Conservation (phyloP, 179 eudicot species). For the Gypsophila paniculata region DNA sequence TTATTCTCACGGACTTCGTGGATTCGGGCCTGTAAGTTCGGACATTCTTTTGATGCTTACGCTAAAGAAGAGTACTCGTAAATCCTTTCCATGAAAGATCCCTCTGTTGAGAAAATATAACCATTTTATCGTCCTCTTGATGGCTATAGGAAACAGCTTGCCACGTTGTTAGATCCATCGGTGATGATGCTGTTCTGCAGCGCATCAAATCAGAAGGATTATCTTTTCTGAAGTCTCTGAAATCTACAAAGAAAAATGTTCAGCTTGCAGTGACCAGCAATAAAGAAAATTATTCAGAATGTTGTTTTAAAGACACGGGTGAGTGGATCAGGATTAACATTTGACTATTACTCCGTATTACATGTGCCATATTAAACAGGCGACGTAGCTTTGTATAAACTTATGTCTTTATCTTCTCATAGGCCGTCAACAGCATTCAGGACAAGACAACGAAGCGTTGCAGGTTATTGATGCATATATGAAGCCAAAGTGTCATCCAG, state of each 20-base stretch:
- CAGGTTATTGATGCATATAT: slow-evolving; percentile 72
- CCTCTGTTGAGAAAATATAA: slow-evolving; percentile 1
- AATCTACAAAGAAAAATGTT: slow-evolving; percentile 47
- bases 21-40: slow-evolving; percentile 74
- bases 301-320: slow-evolving; percentile 36
- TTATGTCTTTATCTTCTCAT: slow-evolving; percentile 4
- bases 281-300: slow-evolving; percentile 50
- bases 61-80: slow-evolving; percentile 5
- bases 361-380: not conserved
- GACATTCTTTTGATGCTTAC: not conserved
- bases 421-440: slow-evolving; percentile 34
- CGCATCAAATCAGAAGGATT: slow-evolving; percentile 54
- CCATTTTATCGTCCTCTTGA: slow-evolving; percentile 10
- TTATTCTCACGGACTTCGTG: slow-evolving; percentile 75
- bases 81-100: not conserved
- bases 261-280: slow-evolving; percentile 24
- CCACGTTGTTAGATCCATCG: slow-evolving; percentile 60
- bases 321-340: slow-evolving; percentile 13
- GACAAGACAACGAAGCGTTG: slow-evolving; percentile 38
- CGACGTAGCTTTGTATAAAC: slow-evolving; percentile 3
- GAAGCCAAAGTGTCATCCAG: slow-evolving; percentile 83
- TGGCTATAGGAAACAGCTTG: slow-evolving; percentile 69
- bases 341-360: not conserved
- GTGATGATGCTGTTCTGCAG: slow-evolving; percentile 57
- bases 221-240: slow-evolving; percentile 50